phyloP scores from a whole-genome alignment of 306 rosid genomes.

The Cicer chorassanicum region DNA sequence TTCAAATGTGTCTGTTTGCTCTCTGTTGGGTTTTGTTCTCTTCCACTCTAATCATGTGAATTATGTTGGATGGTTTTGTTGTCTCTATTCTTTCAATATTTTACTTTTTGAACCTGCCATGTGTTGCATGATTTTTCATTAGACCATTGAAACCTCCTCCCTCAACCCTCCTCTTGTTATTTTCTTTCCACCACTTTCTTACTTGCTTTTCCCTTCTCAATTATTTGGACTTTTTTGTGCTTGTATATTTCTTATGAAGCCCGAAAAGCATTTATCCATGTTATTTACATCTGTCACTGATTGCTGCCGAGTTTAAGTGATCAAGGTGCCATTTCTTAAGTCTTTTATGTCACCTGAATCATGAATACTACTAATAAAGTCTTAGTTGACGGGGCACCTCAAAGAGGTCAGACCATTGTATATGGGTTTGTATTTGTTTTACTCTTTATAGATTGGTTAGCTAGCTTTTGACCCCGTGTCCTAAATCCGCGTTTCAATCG shows the following conservation, averaged over 20 bases:
- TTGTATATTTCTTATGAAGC: slow-evolving; percentile 30
- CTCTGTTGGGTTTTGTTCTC: slow-evolving; percentile 3
- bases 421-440: not conserved
- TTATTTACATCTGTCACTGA: slow-evolving; percentile 2
- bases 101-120: not conserved
- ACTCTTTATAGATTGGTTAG: slow-evolving; percentile 12
- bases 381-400: not conserved
- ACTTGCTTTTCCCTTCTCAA: not conserved
- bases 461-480: slow-evolving; percentile 2
- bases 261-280: not conserved
- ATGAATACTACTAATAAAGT: not conserved
- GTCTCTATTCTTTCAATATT: not conserved
- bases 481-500: slow-evolving; percentile 23
- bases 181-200: not conserved
- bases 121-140: not conserved
- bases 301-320: not conserved
- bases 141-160: not conserved
- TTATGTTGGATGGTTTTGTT: slow-evolving; percentile 32
- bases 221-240: not conserved
- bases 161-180: not conserved
- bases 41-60: slow-evolving; percentile 33
- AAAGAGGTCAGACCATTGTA: not conserved
- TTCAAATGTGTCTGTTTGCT: slow-evolving; percentile 5
- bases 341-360: not conserved
- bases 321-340: not conserved